These are phyloP conservation scores for Avena atlantica DNA, from an alignment of 176 grass and related monocot genomes.

Conservation along the genomic window DNA sequence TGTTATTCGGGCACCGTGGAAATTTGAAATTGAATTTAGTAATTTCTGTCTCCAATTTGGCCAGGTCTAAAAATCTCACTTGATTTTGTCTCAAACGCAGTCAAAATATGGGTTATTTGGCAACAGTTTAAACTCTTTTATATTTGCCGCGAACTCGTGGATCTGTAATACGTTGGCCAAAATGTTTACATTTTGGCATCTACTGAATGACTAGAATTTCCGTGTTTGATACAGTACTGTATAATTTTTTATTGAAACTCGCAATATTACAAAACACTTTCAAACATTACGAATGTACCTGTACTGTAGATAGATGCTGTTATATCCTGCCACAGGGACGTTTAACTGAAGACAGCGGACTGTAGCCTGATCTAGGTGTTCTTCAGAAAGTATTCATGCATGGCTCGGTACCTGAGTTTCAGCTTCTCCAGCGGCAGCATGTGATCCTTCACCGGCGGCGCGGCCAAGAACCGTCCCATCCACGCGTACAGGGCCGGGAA, in stretches of 20 bases:
- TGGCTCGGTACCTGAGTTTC: conserved; percentile 24
- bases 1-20: neutral
- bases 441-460: conserved; percentile 34
- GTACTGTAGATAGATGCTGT: neutral
- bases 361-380: neutral
- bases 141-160: neutral
- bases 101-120: neutral
- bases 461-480: conserved; percentile 45
- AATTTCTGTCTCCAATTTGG: neutral
- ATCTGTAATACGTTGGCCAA: neutral
- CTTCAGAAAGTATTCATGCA: conserved; percentile 16
- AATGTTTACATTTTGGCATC: neutral
- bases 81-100: neutral
- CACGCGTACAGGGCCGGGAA: conserved; percentile 37
- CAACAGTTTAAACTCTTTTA: neutral
- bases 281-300: neutral
- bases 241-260: too few relatives aligned
- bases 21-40: neutral
- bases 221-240: too few relatives aligned
- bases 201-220: too few relatives aligned
- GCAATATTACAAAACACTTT: neutral
- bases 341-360: neutral
- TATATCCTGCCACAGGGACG: neutral
- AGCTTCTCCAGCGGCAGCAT: conserved; percentile 42
- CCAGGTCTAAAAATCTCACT: neutral